Conservation (phyloP, 2,329 filamentous ascomycete species). For the Zasmidium citrigriseum region DNA sequence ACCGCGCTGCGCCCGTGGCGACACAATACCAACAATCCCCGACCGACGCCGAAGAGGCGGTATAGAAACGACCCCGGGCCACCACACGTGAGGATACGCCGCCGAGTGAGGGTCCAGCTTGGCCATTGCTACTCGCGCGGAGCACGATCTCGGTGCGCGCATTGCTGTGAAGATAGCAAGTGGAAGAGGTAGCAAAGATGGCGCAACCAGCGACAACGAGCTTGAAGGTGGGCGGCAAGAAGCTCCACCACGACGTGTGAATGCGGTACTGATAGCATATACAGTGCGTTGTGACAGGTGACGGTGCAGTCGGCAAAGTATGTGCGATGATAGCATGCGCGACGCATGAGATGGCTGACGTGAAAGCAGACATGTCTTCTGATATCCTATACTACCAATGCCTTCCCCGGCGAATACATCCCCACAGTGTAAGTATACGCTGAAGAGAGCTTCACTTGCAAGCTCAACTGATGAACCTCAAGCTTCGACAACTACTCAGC, state of each 20-base stretch:
- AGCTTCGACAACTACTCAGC: conserved; percentile 99
- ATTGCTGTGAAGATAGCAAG: neutral
- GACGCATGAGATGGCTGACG: conserved; percentile 26
- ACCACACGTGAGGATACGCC: neutral
- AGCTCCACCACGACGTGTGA: neutral
- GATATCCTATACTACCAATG: conserved; percentile 99
- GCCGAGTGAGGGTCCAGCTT: neutral
- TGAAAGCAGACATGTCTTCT: conserved; percentile 83
- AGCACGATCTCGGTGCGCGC: neutral
- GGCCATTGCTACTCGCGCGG: neutral
- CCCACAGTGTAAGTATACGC: conserved; percentile 78
- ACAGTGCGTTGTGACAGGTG: conserved; percentile 90
- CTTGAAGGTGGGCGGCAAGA: conserved; percentile 67
- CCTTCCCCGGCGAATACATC: conserved; percentile 99
- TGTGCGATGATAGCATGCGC: conserved; percentile 32
- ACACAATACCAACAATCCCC: neutral
- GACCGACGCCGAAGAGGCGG: neutral
- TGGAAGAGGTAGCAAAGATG: conserved; percentile 42
- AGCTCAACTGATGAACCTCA: conserved; percentile 8
- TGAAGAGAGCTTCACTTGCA: neutral
- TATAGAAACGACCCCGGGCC: neutral
- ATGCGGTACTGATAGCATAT: conserved; percentile 15
- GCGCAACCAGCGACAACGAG: conserved; percentile 87
- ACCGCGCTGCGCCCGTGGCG: neutral
- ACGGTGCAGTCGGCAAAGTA: conserved; percentile 99